Conservation (phyloP, 2,329 filamentous ascomycete species). For the Ceratocystis harringtonii region DNA sequence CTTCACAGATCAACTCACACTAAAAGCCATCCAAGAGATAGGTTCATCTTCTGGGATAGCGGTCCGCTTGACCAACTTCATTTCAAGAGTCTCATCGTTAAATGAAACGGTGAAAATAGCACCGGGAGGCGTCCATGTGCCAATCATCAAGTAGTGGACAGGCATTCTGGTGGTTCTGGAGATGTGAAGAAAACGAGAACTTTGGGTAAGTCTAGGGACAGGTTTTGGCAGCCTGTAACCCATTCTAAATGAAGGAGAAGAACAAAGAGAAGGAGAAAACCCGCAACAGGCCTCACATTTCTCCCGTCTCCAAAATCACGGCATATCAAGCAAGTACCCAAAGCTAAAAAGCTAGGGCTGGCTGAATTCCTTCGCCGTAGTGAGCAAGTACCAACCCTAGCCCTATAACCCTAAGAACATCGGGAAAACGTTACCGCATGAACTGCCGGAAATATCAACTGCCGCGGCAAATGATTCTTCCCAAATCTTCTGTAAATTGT, state of each 20-base stretch:
- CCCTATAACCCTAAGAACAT: not conserved
- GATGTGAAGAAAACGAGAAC: not conserved
- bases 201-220: not conserved
- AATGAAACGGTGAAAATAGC: conserved; percentile 84
- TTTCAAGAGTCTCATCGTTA: conserved; percentile 61
- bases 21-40: conserved; percentile 88
- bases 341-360: not conserved
- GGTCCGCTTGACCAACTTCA: conserved; percentile 65
- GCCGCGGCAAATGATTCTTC: not conserved
- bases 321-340: not conserved
- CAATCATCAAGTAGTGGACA: conserved; percentile 75
- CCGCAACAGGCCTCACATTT: not conserved
- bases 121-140: conserved; percentile 79
- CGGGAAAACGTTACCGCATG: not conserved
- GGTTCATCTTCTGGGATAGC: conserved; percentile 70
- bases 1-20: conserved; percentile 37
- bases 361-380: not conserved
- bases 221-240: not conserved
- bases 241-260: not conserved
- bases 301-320: not conserved
- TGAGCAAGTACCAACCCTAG: not conserved
- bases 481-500: not conserved
- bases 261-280: not conserved
- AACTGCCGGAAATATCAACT: not conserved
- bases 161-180: conserved; percentile 42